Evolutionary conservation across 23 red algal species (phyloP).

Genomic region (Cyanidioschyzon merolae): DNA sequence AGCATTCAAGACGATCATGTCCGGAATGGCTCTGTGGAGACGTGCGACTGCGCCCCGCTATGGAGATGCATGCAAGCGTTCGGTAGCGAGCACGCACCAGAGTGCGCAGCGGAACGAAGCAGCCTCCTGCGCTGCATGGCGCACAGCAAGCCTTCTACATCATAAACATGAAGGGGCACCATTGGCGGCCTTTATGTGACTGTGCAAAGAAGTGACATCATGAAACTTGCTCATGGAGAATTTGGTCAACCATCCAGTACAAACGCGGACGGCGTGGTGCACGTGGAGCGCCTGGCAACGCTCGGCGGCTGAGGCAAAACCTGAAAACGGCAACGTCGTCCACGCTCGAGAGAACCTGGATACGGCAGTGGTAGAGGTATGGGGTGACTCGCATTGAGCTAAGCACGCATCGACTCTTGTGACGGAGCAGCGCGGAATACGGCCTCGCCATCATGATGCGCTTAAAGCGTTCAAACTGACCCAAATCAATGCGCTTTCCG

Average conservation of each 20-base stretch:
- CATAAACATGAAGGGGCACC: neutral
- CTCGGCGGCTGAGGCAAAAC: neutral
- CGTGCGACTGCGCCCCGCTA: constrained; percentile 4
- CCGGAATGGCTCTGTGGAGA: neutral
- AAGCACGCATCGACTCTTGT: constrained; percentile 27
- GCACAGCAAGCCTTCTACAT: neutral
- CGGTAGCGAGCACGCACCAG: neutral
- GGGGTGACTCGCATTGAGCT: constrained; percentile 25
- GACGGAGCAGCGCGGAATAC: constrained; percentile 38
- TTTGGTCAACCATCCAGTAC: constrained; percentile 57
- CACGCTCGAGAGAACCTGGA: neutral
- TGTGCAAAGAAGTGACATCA: neutral
- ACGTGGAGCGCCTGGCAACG: constrained; percentile 14
- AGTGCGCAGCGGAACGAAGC: neutral
- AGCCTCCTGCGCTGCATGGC: neutral
- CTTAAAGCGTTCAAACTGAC: constrained; percentile 69
- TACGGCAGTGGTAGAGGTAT: constrained; percentile 38
- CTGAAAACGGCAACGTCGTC: neutral
- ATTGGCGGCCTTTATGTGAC: neutral
- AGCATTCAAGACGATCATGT: neutral
- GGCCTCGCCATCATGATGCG: constrained; percentile 39
- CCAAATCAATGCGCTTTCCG: constrained; percentile 56
- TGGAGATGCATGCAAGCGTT: neutral
- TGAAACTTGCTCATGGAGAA: constrained; percentile 35
- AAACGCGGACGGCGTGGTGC: constrained; percentile 22